Base-by-base conservation (phyloP, 768 basidiomycete species). In the Mrakia blollopis region DNA sequence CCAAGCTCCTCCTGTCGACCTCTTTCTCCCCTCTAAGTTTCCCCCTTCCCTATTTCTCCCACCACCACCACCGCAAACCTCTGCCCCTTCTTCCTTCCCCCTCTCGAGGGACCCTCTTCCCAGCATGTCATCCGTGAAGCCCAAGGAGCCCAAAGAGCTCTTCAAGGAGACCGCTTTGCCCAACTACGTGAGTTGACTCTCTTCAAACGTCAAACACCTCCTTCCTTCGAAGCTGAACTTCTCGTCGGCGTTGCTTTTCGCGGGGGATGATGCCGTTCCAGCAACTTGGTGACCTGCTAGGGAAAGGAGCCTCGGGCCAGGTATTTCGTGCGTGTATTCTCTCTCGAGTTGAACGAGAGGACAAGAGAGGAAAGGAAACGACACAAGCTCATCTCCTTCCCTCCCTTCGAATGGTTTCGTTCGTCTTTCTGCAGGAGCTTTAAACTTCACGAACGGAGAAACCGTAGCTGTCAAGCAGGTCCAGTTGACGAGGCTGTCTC, bases 391-490 rank as follows among this genome's bases (percentile, higher is more conserved):
- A 35, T 35, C 74, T 57, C 11, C 16, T 37, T 4, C 11, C 44
- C 11, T 14, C 14, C 44, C 11, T 11, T 11, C 44, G 44, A 44
- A 44, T 44, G 7, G 16, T 35, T 52, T 28, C 65, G 37, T 35
- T 35, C 62, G 8, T 67, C 4, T 85, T 60, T 13, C 9, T 37
- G 21, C 69, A 62, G 41, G 80, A 75, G 80, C 78, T 73, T 79
- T 96, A 82, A 95, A 96, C 81, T 94, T 93, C 91, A 91, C 92
- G 23, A 98, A 94, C 35, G 97, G 97, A 35, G 97, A 98, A 86
- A 97, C 96, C 3, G 96, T 98, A 60, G 97, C 97, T 3, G 91
- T 99, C 81, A 99, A 99, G 87, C 95, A 98, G 84, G 96, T 99
- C 80, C 91, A 93, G 83, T 85, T 99, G 78, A 91, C 90, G 83